Percentiles rank a stretch among this genome's conserved stretches.
Conservation (phyloP, 78 protist genomes). For the Carpediemonas membranifera region DNA sequence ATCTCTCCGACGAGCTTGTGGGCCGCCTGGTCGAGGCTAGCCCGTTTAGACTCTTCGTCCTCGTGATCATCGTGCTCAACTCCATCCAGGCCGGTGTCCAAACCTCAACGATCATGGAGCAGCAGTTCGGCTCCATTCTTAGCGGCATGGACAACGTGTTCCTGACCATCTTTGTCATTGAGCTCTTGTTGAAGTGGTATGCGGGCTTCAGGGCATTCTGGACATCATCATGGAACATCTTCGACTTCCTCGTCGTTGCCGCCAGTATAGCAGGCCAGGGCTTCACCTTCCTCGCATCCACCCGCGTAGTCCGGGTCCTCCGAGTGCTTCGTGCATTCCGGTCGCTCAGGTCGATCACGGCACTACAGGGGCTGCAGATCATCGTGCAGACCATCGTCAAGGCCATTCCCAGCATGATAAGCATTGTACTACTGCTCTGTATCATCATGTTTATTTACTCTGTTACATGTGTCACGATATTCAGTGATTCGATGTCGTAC, state of each 20-base stretch:
- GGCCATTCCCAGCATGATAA: conserved; percentile 16
- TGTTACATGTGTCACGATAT: conserved; percentile 7
- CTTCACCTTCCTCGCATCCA: neutral
- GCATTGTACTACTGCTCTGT: neutral
- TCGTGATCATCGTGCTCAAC: neutral
- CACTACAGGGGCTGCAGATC: conserved; percentile 13
- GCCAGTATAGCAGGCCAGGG: neutral
- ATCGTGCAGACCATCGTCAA: conserved; percentile 8
- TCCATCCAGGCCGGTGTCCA: neutral
- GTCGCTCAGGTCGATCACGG: conserved; percentile 11
- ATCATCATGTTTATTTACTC: conserved; percentile 18
- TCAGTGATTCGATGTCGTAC: conserved; percentile 5
- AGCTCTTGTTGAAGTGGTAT: conserved; percentile 6
- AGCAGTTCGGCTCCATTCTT: neutral
- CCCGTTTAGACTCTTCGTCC: neutral
- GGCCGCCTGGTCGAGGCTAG: neutral
- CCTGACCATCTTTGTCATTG: conserved; percentile 19
- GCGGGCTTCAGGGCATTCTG: conserved; percentile 5
- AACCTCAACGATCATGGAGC: neutral
- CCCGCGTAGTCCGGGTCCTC: conserved; percentile 16
- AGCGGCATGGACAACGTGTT: neutral
- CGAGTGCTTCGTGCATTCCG: conserved; percentile 23
- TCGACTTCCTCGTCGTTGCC: conserved; percentile 18
- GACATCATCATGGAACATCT: conserved; percentile 1
- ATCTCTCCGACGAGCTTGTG: neutral